Evolutionary conservation across 345 rosid genomes (phyloP).

Genomic region (Brassica incana): DNA sequence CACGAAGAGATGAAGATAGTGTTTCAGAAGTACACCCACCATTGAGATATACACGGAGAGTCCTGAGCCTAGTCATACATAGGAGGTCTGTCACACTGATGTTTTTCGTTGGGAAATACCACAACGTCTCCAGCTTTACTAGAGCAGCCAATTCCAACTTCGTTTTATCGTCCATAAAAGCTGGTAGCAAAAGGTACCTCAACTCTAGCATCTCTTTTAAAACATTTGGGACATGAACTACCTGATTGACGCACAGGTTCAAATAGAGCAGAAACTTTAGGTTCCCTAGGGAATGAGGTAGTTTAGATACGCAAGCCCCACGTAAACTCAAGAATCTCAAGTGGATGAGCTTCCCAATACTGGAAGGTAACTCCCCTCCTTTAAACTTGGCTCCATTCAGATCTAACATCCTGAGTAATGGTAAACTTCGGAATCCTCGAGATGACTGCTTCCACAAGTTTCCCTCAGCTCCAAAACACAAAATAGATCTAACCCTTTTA

Average conservation of each 20-base stretch:
- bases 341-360: slow-evolving; percentile 44
- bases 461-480: not conserved
- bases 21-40: not conserved
- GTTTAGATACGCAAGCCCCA: not conserved
- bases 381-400: not conserved
- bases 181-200: slow-evolving; percentile 28
- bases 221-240: slow-evolving; percentile 34
- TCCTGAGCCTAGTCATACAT: slow-evolving; percentile 19
- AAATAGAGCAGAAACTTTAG: slow-evolving; percentile 23
- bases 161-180: not conserved
- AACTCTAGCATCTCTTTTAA: not conserved
- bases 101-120: not conserved
- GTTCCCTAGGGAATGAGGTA: slow-evolving; percentile 29
- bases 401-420: slow-evolving; percentile 31
- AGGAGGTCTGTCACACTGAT: slow-evolving; percentile 8
- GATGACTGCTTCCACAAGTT: not conserved
- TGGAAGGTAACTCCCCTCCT: slow-evolving; percentile 37
- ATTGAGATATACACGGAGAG: not conserved
- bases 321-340: slow-evolving; percentile 37
- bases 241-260: slow-evolving; percentile 18
- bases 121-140: slow-evolving; percentile 13
- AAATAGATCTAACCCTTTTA: slow-evolving; percentile 8
- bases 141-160: slow-evolving; percentile 25
- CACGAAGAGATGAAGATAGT: slow-evolving; percentile 19
- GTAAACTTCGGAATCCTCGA: slow-evolving; percentile 18